phyloP scores from a whole-genome alignment of 2,329 filamentous ascomycete genomes.

The Xylaria multiplex region DNA sequence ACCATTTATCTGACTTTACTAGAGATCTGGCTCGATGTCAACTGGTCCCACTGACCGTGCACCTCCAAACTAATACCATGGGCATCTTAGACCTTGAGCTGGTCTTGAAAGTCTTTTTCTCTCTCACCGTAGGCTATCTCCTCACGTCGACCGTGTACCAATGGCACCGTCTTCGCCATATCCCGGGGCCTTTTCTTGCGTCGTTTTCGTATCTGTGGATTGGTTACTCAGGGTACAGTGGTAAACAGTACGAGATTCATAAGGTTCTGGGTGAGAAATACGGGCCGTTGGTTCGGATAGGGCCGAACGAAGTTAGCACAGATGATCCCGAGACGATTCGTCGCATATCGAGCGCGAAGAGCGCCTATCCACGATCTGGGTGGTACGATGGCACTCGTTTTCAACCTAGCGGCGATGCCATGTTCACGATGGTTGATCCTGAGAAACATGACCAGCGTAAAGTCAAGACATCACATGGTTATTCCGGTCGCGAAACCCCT shows the following conservation, averaged over 20 bases:
- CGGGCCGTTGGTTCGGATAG: slow-evolving; percentile 49
- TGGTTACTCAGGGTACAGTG: slow-evolving; percentile 37
- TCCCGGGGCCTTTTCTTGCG: slow-evolving; percentile 41
- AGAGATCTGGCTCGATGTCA: neutral
- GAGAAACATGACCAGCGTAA: slow-evolving; percentile 38
- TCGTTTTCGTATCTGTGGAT: slow-evolving; percentile 51
- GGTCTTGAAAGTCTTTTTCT: neutral
- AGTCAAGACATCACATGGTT: slow-evolving; percentile 35
- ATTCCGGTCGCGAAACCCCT: slow-evolving; percentile 39
- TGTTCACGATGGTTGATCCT: slow-evolving; percentile 38
- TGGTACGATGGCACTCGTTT: slow-evolving; percentile 41
- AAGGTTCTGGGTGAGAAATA: slow-evolving; percentile 40
- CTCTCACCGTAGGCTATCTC: slow-evolving; percentile 31
- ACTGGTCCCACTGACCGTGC: neutral
- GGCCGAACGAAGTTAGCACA: slow-evolving; percentile 52
- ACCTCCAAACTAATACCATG: slow-evolving; percentile 15
- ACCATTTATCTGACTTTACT: neutral
- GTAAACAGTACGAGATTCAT: slow-evolving; percentile 41
- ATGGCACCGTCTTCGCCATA: slow-evolving; percentile 41
- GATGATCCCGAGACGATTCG: slow-evolving; percentile 41
- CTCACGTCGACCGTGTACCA: slow-evolving; percentile 37
- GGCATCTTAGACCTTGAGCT: slow-evolving; percentile 10
- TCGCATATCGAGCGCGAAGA: slow-evolving; percentile 34
- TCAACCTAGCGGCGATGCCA: slow-evolving; percentile 34
- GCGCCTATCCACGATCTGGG: slow-evolving; percentile 29